phyloP scores from a whole-genome alignment of 495 filamentous ascomycete species.

The Bryoglossum gracile region DNA sequence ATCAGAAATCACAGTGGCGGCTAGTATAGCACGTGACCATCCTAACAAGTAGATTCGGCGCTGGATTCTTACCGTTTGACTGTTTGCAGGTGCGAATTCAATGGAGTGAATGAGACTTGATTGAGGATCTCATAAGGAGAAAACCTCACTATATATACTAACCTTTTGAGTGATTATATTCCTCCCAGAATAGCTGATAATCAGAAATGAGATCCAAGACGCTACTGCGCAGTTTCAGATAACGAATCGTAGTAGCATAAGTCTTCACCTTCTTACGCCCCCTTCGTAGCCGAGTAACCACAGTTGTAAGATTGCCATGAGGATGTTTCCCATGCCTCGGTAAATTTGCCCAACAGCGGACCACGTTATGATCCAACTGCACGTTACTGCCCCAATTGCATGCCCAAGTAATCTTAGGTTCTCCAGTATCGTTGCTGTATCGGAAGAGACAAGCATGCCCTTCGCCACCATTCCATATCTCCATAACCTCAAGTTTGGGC shows the following conservation, averaged over 20 bases:
- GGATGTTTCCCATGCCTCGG: slow-evolving; percentile 14
- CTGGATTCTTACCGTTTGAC: slow-evolving; percentile 13
- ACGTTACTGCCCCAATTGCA: slow-evolving; percentile 12
- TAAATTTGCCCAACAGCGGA: slow-evolving; percentile 16
- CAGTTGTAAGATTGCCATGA: slow-evolving; percentile 16
- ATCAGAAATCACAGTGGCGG: too few species aligned
- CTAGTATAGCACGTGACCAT: too few species aligned
- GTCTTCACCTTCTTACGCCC: slow-evolving; percentile 13
- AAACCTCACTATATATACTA: too few species aligned
- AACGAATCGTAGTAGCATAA: slow-evolving; percentile 11
- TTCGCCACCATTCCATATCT: slow-evolving; percentile 21
- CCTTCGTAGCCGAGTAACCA: slow-evolving; percentile 9
- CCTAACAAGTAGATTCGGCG: slow-evolving; percentile 4
- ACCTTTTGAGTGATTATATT: slow-evolving; percentile 13
- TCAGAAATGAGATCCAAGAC: slow-evolving; percentile 17
- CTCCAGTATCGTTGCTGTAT: slow-evolving; percentile 16
- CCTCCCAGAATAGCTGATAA: slow-evolving; percentile 18
- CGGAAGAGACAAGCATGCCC: slow-evolving; percentile 17
- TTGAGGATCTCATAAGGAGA: too few species aligned
- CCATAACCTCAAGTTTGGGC: slow-evolving; percentile 22
- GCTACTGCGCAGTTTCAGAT: slow-evolving; percentile 12
- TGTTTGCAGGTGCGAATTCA: too few species aligned
- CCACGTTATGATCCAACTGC: slow-evolving; percentile 11
- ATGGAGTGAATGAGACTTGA: too few species aligned
- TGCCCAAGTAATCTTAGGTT: slow-evolving; percentile 17